Evolutionary conservation across 1,284 basidiomycete species (phyloP), one percentile per base, ranked within the genome.

Genomic region (Fistulinella cinereoalba): DNA sequence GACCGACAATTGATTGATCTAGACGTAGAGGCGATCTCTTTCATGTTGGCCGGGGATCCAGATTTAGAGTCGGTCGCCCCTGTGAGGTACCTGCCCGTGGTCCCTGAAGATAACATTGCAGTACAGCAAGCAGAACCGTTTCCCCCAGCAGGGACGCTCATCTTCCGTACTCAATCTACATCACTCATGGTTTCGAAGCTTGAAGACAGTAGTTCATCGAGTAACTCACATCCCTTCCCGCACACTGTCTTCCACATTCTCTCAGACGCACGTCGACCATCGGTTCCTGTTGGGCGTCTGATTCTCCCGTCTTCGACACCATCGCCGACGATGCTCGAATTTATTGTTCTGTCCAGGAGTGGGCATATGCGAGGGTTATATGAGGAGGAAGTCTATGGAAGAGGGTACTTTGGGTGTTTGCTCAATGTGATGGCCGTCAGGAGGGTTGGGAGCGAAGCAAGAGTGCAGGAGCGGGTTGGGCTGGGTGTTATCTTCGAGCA

Each of bases 401-500:
- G 37, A 13, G 23, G 18, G 22, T 56, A 52, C 27, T 24, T 43
- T 10, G 55, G 49, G 7, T 60, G 56, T 32, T 4, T 60, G 41
- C 24, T 58, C 43, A 44, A 60, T 22, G 57, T 58, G 3, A 56
- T 62, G 56, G 57, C 40, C 1, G 51, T 62, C 25, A 41, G 40
- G 24, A 13, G 29, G 7, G 42, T 16, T 4, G 36, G 12, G 2
- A 24, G 40, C 1, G 40, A 58, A 6, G 1, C 36, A 24, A 44
- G 38, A 10, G 41, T 56, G 12, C 19, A 27, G 2, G 53, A 55
- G 38, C 56, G 54, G 3, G 38, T 47, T n/a, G 55, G 56, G 4
- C 16, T 57, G 12, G 52, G 55, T 36, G 2, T 52, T 16, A 9
- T 57, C 18, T 36, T 42, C 7, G 54, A 56, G 21, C 41, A 41